Base-by-base conservation (phyloP, 768 basidiomycete genomes). In the Panaeolus papilionaceus region DNA sequence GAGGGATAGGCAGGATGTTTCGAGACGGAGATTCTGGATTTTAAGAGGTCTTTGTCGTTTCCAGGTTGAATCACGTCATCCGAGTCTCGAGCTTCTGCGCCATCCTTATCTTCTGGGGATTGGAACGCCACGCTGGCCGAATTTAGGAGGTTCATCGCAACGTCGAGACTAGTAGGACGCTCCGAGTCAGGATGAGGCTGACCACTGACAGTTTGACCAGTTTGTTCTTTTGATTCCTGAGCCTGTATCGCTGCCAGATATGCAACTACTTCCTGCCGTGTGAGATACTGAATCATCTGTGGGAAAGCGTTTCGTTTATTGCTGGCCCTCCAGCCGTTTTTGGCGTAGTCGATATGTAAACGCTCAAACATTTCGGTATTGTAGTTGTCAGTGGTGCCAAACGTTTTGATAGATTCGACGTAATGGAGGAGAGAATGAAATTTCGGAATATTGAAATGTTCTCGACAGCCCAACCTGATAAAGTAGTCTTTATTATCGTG, bases 291-390 rank as follows among this genome's bases (percentile, higher is more conserved):
- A 12, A 39, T 76, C 83, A 84, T 84, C 64, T 83, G 82, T 4
- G 71, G 68, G 66, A 73, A 71, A 40, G 73, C 74, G 37, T 79
- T 73, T 11, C 71, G 54, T 44, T 67, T 69, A 54, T 79, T 79
- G 10, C 72, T 70, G 1, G 75, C 74, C 37, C 71, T 26, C 54
- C 71, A 77, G 1, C 70, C 76, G 0, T 75, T 38, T 65, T 84
- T 84, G 6, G 80, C 76, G 47, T 75, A 78, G 69, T 83, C 75
- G 39, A 82, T 83, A 54, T 83, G 83, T 0, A 82, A 69, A 0
- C 75, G 72, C 67, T 81, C 78, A 18, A 73, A 73, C 1, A 67
- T 62, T 45, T 82, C 45, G n/a, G 16, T 64, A 18, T 66, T 66
- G 39, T 62, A 66, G 54, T 75, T 75, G 64, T 80, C 77, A 0